phyloP scores from a whole-genome alignment of 2,329 filamentous ascomycete species.

The Botrytis porri region DNA sequence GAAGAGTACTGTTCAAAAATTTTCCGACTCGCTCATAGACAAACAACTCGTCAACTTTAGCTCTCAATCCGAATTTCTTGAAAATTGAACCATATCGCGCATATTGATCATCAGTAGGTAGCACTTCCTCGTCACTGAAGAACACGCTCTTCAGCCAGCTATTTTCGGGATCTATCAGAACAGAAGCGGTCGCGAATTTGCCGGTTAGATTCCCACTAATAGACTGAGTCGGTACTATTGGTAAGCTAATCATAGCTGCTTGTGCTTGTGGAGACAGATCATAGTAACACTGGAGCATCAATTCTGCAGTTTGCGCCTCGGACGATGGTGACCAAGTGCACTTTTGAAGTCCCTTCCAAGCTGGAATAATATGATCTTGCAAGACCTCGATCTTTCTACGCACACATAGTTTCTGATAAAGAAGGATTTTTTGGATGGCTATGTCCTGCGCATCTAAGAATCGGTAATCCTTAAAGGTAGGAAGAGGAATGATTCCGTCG shows the following conservation, averaged over 20 bases:
- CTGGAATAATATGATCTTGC: constrained; percentile 28
- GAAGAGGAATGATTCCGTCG: constrained; percentile 22
- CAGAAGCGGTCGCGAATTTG: constrained; percentile 24
- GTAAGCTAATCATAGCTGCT: constrained; percentile 23
- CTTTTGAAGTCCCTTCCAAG: constrained; percentile 23
- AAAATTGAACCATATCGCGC: constrained; percentile 25
- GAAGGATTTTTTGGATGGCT: constrained; percentile 15
- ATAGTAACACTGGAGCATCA: constrained; percentile 26
- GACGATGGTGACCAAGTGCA: constrained; percentile 18
- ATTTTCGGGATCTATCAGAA: constrained; percentile 28
- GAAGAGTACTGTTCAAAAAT: constrained; percentile 22
- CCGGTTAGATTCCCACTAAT: constrained; percentile 22
- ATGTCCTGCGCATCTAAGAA: constrained; percentile 24
- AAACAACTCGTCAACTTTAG: constrained; percentile 26
- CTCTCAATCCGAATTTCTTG: constrained; percentile 28
- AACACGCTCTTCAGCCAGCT: constrained; percentile 25
- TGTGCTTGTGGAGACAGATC: constrained; percentile 14
- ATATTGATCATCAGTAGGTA: constrained; percentile 28
- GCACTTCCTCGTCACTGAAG: constrained; percentile 33
- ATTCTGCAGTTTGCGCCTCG: constrained; percentile 25
- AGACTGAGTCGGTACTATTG: constrained; percentile 27
- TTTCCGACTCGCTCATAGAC: constrained; percentile 21
- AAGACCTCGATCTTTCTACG: constrained; percentile 23
- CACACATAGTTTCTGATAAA: constrained; percentile 17
- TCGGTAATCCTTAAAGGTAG: constrained; percentile 24